A percentile compares a stretch with the other conserved stretches of the same genome.
These are phyloP conservation scores for Linnemannia exigua DNA, from an alignment of 192 early-diverging fungal genomes.

Conservation along the genomic window DNA sequence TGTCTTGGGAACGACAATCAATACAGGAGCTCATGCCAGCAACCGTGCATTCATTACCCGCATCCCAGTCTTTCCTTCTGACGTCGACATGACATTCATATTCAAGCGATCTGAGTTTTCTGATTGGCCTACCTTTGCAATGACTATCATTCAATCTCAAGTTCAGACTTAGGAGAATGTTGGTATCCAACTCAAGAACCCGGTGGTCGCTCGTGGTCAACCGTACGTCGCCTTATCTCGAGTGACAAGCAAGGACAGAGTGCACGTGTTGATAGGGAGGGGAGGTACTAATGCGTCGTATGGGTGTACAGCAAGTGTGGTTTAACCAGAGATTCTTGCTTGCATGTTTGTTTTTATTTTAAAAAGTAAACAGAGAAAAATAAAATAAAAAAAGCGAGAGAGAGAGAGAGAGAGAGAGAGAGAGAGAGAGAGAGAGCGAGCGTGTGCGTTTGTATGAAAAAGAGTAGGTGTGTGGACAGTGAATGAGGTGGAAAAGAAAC, in stretches of 20 bases:
- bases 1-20: slow-evolving; percentile 17
- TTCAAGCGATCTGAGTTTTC: slow-evolving; percentile 27
- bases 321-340: not conserved
- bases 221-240: slow-evolving; percentile 31
- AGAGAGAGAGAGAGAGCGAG: no score
- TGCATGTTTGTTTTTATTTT: no score
- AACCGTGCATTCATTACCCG: slow-evolving; percentile 18
- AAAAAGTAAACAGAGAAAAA: no score
- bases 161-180: slow-evolving; percentile 22
- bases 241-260: not conserved
- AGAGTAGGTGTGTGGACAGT: no score
- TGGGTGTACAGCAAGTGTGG: not conserved
- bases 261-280: not conserved
- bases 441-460: no score
- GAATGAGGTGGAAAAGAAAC: no score
- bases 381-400: no score
- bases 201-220: slow-evolving; percentile 42
- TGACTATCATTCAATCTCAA: slow-evolving; percentile 45
- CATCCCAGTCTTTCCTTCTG: slow-evolving; percentile 15
- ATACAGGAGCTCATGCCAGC: slow-evolving; percentile 22
- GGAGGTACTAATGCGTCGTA: not conserved
- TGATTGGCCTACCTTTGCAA: slow-evolving; percentile 24
- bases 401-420: no score
- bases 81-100: slow-evolving; percentile 8
- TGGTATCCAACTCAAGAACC: slow-evolving; percentile 14